Base-by-base conservation (phyloP, 352 stramenopile genomes). In the Globisporangium camurandrum region DNA sequence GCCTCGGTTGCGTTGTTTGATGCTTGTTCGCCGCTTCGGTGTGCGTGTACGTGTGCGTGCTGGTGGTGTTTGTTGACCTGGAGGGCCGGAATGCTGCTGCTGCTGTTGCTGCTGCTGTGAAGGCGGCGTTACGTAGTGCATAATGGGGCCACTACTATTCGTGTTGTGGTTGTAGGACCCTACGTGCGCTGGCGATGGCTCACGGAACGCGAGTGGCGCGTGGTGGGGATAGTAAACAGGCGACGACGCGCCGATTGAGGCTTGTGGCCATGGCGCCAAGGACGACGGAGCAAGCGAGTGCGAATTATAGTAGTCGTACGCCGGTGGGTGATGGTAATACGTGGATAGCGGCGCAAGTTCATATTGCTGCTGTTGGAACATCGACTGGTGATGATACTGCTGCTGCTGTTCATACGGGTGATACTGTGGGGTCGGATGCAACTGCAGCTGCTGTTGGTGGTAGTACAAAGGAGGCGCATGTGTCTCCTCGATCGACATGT, bases 341-440 rank as follows among this genome's bases (percentile, higher is more conserved):
- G 27, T 66, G 54, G 24, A 46, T 48, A 44, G 58, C n/a, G 49
- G 28, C 20, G 28, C 10, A 11, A 49, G 46, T 0, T 20, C 28
- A 26, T 48, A 50, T 17, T 70, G 46, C 59, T 62, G 53, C 42
- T 58, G n/a, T n/a, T n/a, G n/a, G n/a, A n/a, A n/a, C n/a, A n/a
- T n/a, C n/a, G n/a, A n/a, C n/a, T n/a, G n/a, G n/a, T n/a, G n/a
- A n/a, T n/a, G n/a, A n/a, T n/a, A n/a, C 39, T 67, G 44, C 42
- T 67, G 31, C n/a, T 66, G 43, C 31, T 54, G 36, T 54, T n/a
- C n/a, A n/a, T n/a, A n/a, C n/a, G n/a, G n/a, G n/a, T n/a, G n/a
- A n/a, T n/a, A n/a, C n/a, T n/a, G n/a, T n/a, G n/a, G n/a, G n/a
- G n/a, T n/a, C 51, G 56, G 33, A 42, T 55, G 47, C 54, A 52